Evolutionary conservation across 306 rosid genomes (phyloP).

Genomic region (Citrullus amarus): DNA sequence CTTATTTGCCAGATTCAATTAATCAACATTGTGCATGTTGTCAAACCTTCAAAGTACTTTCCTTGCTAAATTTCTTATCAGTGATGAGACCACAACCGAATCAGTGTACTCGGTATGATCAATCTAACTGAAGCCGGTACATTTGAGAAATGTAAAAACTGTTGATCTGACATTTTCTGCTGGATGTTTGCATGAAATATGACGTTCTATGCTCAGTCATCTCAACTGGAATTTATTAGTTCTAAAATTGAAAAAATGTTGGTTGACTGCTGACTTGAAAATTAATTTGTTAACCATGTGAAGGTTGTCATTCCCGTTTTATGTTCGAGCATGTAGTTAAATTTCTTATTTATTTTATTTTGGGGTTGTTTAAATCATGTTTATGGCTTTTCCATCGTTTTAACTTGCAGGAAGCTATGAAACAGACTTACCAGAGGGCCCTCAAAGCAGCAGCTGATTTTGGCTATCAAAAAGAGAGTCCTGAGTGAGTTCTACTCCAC

Average conservation of each 20-base stretch:
- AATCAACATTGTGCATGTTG: not conserved
- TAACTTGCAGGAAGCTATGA: slow-evolving; percentile 71
- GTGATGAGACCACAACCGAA: not conserved
- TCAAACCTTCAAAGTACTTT: not conserved
- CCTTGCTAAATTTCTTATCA: not conserved
- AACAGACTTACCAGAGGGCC: slow-evolving; percentile 86
- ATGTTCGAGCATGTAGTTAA: not conserved
- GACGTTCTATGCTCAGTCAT: not conserved
- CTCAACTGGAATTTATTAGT: not conserved
- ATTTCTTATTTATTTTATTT: slow-evolving; percentile 2
- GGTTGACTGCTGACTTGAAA: not conserved
- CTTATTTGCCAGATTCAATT: not conserved
- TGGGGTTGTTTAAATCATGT: not conserved
- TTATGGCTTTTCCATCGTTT: slow-evolving; percentile 5
- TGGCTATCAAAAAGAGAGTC: slow-evolving; percentile 85
- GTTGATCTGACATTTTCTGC: not conserved
- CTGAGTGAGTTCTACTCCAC: slow-evolving; percentile 55
- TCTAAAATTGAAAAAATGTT: not conserved
- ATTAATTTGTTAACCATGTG: not conserved
- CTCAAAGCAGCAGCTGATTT: slow-evolving; percentile 69
- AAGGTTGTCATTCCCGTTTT: not conserved
- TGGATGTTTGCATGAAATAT: not conserved
- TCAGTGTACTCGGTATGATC: not conserved
- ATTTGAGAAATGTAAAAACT: not conserved
- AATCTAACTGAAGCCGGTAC: not conserved